Evolutionary conservation across 768 basidiomycete genomes (phyloP).

Genomic region (Boletus rubroflammeus): DNA sequence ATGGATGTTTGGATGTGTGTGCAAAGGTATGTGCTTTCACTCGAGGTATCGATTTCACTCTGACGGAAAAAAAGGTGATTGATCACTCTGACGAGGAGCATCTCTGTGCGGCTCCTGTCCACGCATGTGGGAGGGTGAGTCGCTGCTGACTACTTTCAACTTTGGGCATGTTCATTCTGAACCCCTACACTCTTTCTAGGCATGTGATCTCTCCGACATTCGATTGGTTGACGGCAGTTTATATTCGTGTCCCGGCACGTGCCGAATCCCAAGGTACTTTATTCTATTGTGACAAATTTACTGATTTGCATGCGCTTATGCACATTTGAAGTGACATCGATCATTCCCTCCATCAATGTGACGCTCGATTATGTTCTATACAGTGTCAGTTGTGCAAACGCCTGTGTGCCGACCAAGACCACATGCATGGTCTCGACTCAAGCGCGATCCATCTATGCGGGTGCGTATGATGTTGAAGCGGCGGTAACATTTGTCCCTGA

Average conservation of each 20-base stretch:
- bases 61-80: constrained; percentile 34
- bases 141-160: no score
- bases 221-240: constrained; percentile 25
- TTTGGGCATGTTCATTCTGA: background rate
- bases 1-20: constrained; percentile 52
- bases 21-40: constrained; percentile 39
- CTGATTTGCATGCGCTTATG: background rate
- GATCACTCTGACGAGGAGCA: constrained; percentile 49
- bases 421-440: constrained; percentile 48
- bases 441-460: constrained; percentile 53
- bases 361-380: constrained; percentile 50
- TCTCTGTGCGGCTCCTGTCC: constrained; percentile 48
- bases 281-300: background rate
- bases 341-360: constrained; percentile 49
- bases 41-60: background rate
- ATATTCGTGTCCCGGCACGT: constrained; percentile 42
- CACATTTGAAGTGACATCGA: constrained; percentile 37
- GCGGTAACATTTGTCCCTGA: background rate
- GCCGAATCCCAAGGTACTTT: constrained; percentile 40
- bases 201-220: constrained; percentile 38
- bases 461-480: constrained; percentile 27
- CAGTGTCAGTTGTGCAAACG: constrained; percentile 54
- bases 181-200: constrained; percentile 24
- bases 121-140: constrained; percentile 53
- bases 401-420: constrained; percentile 44